A percentile compares a stretch with the other conserved stretches of the same genome.
Evolutionary conservation across 75 land plant species (phyloP).

Genomic region (Pseudotsuga menziesii): DNA sequence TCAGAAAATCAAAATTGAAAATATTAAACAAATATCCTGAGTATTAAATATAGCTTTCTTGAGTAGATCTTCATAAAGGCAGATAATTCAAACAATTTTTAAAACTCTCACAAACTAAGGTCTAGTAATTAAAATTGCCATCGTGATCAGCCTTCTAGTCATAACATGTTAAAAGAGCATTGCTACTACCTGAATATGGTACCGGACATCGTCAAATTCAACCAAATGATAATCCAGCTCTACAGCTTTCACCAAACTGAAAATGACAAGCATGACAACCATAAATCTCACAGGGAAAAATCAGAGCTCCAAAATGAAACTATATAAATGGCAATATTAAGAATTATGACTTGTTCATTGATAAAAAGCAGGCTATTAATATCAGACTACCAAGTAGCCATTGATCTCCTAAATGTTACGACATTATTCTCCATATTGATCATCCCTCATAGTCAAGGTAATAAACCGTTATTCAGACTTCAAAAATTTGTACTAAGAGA

Average conservation of each 20-base stretch:
- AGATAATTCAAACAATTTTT: no score
- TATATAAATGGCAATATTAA: neutral
- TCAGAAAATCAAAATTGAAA: neutral
- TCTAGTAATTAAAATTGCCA: neutral
- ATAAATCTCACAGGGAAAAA: neutral
- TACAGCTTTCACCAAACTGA: constrained; percentile 30
- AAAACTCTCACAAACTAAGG: neutral
- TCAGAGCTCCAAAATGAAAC: neutral
- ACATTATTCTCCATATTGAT: neutral
- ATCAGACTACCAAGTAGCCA: neutral
- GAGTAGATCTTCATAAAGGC: neutral
- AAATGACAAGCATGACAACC: neutral
- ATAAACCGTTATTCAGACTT: no score
- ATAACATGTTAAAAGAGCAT: neutral
- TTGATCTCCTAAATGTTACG: neutral
- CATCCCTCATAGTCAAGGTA: neutral
- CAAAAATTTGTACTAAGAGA: no score
- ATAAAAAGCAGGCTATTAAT: neutral
- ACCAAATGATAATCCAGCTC: constrained; percentile 41
- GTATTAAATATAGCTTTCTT: neutral
- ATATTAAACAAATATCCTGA: neutral
- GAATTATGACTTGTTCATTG: neutral
- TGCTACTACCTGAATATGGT: constrained; percentile 37
- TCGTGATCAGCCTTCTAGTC: neutral
- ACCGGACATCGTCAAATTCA: constrained; percentile 47